Conservation (phyloP, 306 rosid species). For the Mimosa pudica region DNA sequence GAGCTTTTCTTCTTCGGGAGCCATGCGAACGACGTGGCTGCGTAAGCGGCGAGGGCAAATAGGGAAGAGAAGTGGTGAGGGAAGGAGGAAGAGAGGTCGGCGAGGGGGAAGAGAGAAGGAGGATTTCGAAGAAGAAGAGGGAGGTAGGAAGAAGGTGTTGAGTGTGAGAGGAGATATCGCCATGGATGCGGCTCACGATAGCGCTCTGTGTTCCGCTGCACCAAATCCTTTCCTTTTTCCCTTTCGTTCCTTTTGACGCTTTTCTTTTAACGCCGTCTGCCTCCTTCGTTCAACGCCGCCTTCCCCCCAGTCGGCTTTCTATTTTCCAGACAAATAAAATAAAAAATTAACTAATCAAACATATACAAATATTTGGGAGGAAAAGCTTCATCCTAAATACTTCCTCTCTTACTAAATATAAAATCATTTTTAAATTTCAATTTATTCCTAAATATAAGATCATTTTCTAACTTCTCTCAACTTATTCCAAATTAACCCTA, state of each 20-base stretch:
- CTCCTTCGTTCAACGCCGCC: background rate
- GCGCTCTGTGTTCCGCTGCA: background rate
- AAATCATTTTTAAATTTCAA: no score
- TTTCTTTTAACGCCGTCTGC: background rate
- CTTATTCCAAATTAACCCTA: no score
- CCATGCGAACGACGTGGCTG: slow-evolving; percentile 71
- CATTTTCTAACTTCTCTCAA: no score
- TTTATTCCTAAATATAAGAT: no score
- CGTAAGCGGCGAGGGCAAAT: slow-evolving; percentile 32
- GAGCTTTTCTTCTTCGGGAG: slow-evolving; percentile 80
- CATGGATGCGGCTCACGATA: slow-evolving; percentile 34
- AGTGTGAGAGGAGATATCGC: slow-evolving; percentile 55
- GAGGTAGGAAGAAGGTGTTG: slow-evolving; percentile 27
- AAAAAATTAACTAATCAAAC: no score
- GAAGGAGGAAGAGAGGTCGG: background rate
- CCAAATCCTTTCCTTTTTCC: background rate
- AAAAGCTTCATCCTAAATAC: no score
- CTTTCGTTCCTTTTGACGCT: background rate
- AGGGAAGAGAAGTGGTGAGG: background rate
- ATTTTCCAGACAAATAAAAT: background rate
- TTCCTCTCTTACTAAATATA: no score
- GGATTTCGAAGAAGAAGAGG: background rate
- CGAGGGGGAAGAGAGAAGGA: slow-evolving; percentile 28
- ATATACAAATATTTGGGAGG: no score
- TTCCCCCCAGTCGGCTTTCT: background rate